Base-by-base conservation (phyloP, 106 monocot genomes). In the Agapanthus africanus region DNA sequence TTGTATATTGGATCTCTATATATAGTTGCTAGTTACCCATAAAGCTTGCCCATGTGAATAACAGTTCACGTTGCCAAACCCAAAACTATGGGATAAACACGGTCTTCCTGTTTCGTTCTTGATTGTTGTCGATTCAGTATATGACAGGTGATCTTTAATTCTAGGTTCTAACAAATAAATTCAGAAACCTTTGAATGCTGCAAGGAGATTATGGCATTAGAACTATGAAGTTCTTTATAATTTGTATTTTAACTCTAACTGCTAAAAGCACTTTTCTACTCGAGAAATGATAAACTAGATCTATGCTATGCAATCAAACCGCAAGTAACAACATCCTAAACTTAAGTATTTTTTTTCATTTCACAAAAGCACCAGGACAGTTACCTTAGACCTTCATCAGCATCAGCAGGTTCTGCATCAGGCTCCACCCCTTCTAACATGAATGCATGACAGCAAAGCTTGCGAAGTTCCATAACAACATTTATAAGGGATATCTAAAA, bases 381-480 rank as follows among this genome's bases (percentile, higher is more conserved):
- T 62, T 73, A 93, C 99, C 86, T 87, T 68, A 99, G 74, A 32
- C 87, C 99, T 81, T 99, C 99, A 84, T 82, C 74, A 22, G 74
- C 59, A 87, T 90, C 82, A 52, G 78, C 67, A 35, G 90, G 87
- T 21, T 87, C 83, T 27, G 42, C 66, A 11, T 84, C 84, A 39
- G 99, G 99, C 59, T 99, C 99, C 35, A 91, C 95, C 7, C 95
- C 95, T 78, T 92, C 92, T 67, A 87, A 69, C 99, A 99, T 99
- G 72, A 80, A 99, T 61, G 80, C 84, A 83, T 99, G 99, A 70
- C 99, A 99, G 65, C 99, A 99, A 46, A 99, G 92, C 73, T 99
- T 99, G 57, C 99, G 92, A 63, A 99, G 87, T 49, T 99, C 99
- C 99, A 99, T 99, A 16, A 99, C 99, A 68, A 99, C 99, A 80